Evolutionary conservation across 169 alveolate genomes (phyloP).

Genomic region (Plasmodium billcollinsi): DNA sequence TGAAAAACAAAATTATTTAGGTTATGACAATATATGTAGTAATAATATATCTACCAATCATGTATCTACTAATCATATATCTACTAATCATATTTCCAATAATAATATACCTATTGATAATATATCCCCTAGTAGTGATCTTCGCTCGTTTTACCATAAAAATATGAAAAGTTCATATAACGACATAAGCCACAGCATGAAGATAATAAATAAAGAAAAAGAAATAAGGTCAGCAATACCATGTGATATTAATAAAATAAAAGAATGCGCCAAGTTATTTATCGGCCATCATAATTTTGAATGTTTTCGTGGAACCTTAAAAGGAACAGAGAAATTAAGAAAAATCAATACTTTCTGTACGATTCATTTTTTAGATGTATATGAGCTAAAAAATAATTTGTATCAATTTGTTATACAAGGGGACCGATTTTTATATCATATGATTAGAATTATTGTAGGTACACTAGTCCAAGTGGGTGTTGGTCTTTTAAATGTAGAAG

Average conservation of each 20-base stretch:
- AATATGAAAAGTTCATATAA: neutral
- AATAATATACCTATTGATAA: no score
- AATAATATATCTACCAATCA: neutral
- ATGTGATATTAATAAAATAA: constrained; percentile 55
- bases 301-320: constrained; percentile 47
- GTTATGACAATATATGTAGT: neutral
- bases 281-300: constrained; percentile 59
- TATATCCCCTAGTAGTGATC: no score
- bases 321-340: constrained; percentile 55
- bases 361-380: constrained; percentile 45
- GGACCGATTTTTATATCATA: constrained; percentile 82
- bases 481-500: constrained; percentile 13
- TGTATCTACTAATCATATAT: neutral
- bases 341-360: constrained; percentile 41
- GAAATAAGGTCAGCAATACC: constrained; percentile 21
- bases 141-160: no score
- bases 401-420: constrained; percentile 80
- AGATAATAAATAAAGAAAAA: constrained; percentile 20
- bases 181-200: constrained; percentile 26
- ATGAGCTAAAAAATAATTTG: constrained; percentile 40
- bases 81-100: no score
- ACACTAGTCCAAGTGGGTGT: constrained; percentile 81
- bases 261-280: constrained; percentile 49
- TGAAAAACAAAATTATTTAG: neutral
- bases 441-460: constrained; percentile 85